Evolutionary conservation across 2,329 filamentous ascomycete species (phyloP), one percentile per base, ranked within the genome.

Genomic region (Neurospora crassa): DNA sequence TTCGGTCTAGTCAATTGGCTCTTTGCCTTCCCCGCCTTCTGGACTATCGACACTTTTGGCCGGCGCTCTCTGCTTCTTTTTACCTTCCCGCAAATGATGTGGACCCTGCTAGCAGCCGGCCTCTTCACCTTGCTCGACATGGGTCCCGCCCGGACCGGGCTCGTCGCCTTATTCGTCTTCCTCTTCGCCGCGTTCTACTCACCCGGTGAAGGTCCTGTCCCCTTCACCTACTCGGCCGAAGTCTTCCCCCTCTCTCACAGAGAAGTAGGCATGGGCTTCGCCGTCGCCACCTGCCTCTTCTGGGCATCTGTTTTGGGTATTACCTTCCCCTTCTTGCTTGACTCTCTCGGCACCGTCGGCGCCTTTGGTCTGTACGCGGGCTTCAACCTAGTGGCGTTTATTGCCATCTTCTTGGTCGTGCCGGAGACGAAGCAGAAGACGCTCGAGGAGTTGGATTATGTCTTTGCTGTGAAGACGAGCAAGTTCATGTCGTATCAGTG

Each of bases 181-280:
- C 73, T 90, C 7, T 90, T 90, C 73, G 85, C 83, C 1, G 87
- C 86, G 1, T 89, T 89, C 76, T 90, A 90, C 80, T 89, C 87
- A 0, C 87, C 88, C 0, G 88, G 86, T 2, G 90, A 92, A 80
- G 90, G 89, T 0, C 87, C 87, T 5, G 90, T 92, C 8, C 89
- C 90, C 0, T 92, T 90, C 77, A 87, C 88, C 0, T 92, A 92
- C 80, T 87, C 85, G 5, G 89, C 90, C 59, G 90, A 92, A 78
- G 88, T 91, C 1, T 92, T 90, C 77, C 90, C 90, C 0, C 84
- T 92, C 0, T 90, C 88, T 1, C 90, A 92, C 78, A 85, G 90
- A 76, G 90, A 92, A 77, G 84, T 92, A 34, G 90, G 90, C 71
- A 92, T 92, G 90, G 86, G 85, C 0, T 91, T 86, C 80, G 87